Base-by-base conservation (phyloP, 179 eudicot species). In the Pouteria campechiana region DNA sequence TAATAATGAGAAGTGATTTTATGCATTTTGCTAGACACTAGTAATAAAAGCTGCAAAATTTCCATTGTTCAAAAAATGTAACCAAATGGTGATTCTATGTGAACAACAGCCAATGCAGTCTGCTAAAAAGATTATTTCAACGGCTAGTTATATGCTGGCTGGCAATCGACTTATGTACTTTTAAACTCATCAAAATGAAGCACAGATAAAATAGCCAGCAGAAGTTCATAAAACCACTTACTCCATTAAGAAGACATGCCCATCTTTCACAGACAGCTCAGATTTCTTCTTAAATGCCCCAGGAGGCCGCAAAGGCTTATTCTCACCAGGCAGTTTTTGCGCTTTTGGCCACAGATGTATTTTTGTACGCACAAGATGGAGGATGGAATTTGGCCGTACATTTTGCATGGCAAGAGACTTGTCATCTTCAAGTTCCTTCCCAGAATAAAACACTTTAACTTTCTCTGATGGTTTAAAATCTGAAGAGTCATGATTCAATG, bases 191-290 rank as follows among this genome's bases (percentile, higher is more conserved):
- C n/a, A n/a, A n/a, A n/a, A n/a, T n/a, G n/a, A n/a, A n/a, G n/a
- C n/a, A n/a, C n/a, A n/a, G n/a, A n/a, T n/a, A n/a, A n/a, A n/a
- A n/a, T n/a, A n/a, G n/a, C n/a, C n/a, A n/a, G n/a, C n/a, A n/a
- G n/a, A n/a, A n/a, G n/a, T n/a, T n/a, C n/a, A 18, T 42, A n/a
- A 11, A 50, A 17, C 14, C 25, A 68, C 97, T 81, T 76, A 90
- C 98, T 90, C 98, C 96, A 87, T 86, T 25, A 90, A 61, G 64
- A 86, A 90, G 59, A 90, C 79, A 73, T 82, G 96, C 50, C 98
- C 98, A 69, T 90, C 98, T 71, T 69, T 86, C 34, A 74, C 85
- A 24, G 94, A 87, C 30, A 90, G 94, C 46, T 90, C 98, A 40
- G 96, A 79, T 64, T 77, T 86, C 72, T 82, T 90, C 75, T 90